Evolutionary conservation across 768 basidiomycete species (phyloP).

Genomic region (Leccinum boreale): DNA sequence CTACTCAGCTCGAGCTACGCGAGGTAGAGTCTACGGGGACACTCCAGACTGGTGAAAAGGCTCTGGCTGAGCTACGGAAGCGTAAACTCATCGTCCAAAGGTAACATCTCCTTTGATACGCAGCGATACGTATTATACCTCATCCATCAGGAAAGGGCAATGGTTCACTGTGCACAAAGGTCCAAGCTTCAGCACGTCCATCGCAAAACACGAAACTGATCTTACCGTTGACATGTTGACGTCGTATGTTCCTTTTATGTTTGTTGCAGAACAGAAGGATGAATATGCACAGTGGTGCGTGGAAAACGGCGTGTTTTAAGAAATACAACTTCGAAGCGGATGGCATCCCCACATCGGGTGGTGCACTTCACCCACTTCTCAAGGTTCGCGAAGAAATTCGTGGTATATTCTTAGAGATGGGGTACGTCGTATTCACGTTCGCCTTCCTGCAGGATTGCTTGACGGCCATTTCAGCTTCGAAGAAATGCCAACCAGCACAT

Average conservation of each 20-base stretch:
- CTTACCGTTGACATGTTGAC: constrained; percentile 92
- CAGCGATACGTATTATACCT: constrained; percentile 3
- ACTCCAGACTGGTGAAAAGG: constrained; percentile 72
- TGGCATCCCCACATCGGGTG: constrained; percentile 83
- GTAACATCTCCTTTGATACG: constrained; percentile 36
- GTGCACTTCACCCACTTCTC: constrained; percentile 91
- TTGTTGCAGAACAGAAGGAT: not conserved
- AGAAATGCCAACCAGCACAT: constrained; percentile 96
- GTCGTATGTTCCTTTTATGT: constrained; percentile 52
- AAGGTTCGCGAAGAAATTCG: constrained; percentile 98
- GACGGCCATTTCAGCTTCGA: constrained; percentile 63
- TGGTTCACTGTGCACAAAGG: constrained; percentile 93
- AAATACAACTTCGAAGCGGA: constrained; percentile 99
- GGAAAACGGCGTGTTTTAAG: constrained; percentile 93
- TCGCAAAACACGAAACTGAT: constrained; percentile 93
- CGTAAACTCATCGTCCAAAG: constrained; percentile 84
- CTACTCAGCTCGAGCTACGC: constrained; percentile 68
- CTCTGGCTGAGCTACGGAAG: constrained; percentile 83
- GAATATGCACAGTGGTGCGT: constrained; percentile 64
- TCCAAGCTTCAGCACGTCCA: constrained; percentile 81
- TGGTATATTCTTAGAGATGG: constrained; percentile 99
- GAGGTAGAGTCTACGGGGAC: constrained; percentile 74
- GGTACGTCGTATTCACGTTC: constrained; percentile 48
- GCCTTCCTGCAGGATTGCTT: not conserved
- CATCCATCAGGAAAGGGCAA: constrained; percentile 74